Conservation (phyloP, 1,284 basidiomycete genomes). For the Wolfiporia cocos region DNA sequence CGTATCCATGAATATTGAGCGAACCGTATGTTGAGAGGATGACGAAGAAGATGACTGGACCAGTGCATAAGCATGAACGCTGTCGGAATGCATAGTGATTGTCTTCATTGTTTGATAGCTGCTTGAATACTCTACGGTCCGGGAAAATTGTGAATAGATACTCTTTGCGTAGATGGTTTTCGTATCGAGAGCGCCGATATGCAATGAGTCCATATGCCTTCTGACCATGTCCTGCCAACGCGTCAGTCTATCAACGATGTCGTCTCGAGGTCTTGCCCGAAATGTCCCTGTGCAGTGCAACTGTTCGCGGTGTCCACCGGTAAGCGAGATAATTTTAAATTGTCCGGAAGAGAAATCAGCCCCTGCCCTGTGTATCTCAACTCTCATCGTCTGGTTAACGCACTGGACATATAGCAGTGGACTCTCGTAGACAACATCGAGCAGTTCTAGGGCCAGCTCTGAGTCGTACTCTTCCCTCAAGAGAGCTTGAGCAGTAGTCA, state of each 20-base stretch:
- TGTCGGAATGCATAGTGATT: slow-evolving; percentile 41
- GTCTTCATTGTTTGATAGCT: slow-evolving; percentile 52
- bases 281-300: slow-evolving; percentile 42
- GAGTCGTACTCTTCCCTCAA: slow-evolving; percentile 22
- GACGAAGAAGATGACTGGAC: slow-evolving; percentile 37
- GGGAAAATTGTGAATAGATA: slow-evolving; percentile 61
- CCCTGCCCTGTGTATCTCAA: slow-evolving; percentile 26
- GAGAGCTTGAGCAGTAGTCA: slow-evolving; percentile 36
- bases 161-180: slow-evolving; percentile 54
- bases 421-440: slow-evolving; percentile 40
- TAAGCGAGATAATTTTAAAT: slow-evolving; percentile 41
- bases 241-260: slow-evolving; percentile 8
- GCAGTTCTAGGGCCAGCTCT: slow-evolving; percentile 33
- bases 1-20: slow-evolving; percentile 61
- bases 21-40: slow-evolving; percentile 30
- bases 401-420: slow-evolving; percentile 45
- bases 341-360: slow-evolving; percentile 24
- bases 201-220: slow-evolving; percentile 29
- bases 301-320: slow-evolving; percentile 13
- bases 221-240: slow-evolving; percentile 29
- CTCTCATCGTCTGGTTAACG: slow-evolving; percentile 30
- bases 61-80: slow-evolving; percentile 47
- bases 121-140: slow-evolving; percentile 57
- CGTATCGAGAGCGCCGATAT: slow-evolving; percentile 18
- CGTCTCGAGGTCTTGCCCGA: slow-evolving; percentile 29